Conservation (phyloP, 2,329 filamentous ascomycete species). For the Madurella mycetomatis region DNA sequence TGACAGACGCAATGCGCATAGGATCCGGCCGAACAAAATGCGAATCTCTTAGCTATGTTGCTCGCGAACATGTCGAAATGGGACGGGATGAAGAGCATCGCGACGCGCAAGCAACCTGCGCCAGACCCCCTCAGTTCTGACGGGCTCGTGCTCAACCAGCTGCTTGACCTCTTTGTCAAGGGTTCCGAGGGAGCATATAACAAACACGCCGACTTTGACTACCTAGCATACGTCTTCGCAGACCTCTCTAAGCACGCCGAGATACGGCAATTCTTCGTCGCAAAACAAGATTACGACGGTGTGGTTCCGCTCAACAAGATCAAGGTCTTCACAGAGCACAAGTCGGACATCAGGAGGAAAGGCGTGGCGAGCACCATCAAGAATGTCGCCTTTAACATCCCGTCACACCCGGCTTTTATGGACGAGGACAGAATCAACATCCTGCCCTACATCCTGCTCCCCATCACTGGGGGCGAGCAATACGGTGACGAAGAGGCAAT, state of each 20-base stretch:
- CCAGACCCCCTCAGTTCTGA: conserved; percentile 70
- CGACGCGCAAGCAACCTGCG: conserved; percentile 62
- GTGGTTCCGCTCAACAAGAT: conserved; percentile 90
- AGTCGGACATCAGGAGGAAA: conserved; percentile 74
- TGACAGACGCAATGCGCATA: conserved; percentile 12
- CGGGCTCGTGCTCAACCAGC: conserved; percentile 74
- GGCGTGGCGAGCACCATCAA: conserved; percentile 98
- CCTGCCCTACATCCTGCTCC: conserved; percentile 81
- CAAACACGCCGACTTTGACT: conserved; percentile 81
- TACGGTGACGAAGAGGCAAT: conserved; percentile 82
- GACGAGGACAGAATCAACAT: conserved; percentile 71
- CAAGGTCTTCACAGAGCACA: conserved; percentile 89
- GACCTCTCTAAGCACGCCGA: conserved; percentile 80
- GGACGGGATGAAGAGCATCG: conserved; percentile 64
- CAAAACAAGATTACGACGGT: conserved; percentile 68
- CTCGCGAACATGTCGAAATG: conserved; percentile 87
- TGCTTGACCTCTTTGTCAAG: conserved; percentile 95
- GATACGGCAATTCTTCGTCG: conserved; percentile 70
- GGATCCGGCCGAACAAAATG: conserved; percentile 70
- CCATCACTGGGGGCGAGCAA: conserved; percentile 82
- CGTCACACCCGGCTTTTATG: conserved; percentile 67
- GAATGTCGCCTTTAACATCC: conserved; percentile 81
- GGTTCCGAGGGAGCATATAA: conserved; percentile 80
- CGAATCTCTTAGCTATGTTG: conserved; percentile 84
- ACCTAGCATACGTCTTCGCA: conserved; percentile 89